These are phyloP conservation scores for Pseudisothecium myosuroides DNA, from an alignment of 225 moss, liverwort and hornwort genomes.

Conservation along the genomic window DNA sequence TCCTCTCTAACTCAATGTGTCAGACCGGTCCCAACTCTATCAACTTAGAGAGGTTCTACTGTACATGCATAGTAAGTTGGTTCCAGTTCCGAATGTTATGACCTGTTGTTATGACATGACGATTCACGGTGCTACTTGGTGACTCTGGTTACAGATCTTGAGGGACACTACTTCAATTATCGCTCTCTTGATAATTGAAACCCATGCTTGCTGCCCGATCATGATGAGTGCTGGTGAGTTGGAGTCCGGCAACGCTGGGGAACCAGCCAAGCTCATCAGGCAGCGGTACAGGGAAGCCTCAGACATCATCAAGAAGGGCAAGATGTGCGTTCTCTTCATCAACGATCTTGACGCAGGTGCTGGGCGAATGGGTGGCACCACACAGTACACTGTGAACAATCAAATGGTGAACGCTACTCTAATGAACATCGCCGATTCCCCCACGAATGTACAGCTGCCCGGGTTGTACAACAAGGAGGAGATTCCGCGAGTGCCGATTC, in stretches of 20 bases:
- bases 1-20: too few relatives aligned
- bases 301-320: conserved; percentile 82
- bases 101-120: not conserved
- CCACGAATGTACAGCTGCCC: conserved; percentile 81
- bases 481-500: conserved; percentile 71
- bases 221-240: conserved; percentile 97
- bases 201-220: conserved; percentile 45
- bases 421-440: conserved; percentile 91
- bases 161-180: not conserved
- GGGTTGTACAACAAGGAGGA: conserved; percentile 80
- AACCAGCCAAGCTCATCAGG: conserved; percentile 88
- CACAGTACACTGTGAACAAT: conserved; percentile 95
- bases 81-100: not conserved
- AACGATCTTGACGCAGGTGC: conserved; percentile 98
- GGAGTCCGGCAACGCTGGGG: conserved; percentile 94
- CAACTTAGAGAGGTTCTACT: too few relatives aligned
- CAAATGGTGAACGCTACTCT: conserved; percentile 99
- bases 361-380: conserved; percentile 91
- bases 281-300: conserved; percentile 90
- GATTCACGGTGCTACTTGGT: not conserved
- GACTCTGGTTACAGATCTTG: not conserved
- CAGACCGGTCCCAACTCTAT: too few relatives aligned
- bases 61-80: not conserved
- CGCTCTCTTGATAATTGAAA: not conserved
- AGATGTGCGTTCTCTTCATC: conserved; percentile 95